Percentiles rank a stretch among this genome's conserved stretches.
These are phyloP conservation scores for Rhodofomes roseus DNA, from an alignment of 1,284 basidiomycete species.

Conservation along the genomic window DNA sequence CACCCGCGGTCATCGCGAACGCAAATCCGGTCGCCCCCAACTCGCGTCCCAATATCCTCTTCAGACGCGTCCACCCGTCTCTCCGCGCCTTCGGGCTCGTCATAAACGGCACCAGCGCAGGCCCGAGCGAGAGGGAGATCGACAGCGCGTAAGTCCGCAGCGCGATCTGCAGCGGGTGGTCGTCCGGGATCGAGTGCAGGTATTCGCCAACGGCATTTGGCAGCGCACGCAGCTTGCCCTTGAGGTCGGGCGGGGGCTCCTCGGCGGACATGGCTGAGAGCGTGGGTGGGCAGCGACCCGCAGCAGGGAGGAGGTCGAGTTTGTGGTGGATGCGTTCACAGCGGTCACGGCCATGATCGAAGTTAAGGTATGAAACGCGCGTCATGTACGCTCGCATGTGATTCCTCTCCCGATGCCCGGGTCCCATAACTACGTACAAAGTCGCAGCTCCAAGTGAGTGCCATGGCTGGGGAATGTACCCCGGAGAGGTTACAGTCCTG, in stretches of 20 bases:
- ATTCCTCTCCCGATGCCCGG: neutral
- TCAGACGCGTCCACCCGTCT: conserved; percentile 29
- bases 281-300: neutral
- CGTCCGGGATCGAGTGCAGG: conserved; percentile 27
- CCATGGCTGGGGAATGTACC: no score
- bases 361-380: neutral
- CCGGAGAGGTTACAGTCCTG: no score
- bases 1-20: conserved; percentile 56
- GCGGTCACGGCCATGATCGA: neutral
- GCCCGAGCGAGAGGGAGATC: conserved; percentile 61
- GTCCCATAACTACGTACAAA: no score
- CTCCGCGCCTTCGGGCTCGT: conserved; percentile 29
- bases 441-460: no score
- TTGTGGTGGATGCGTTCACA: neutral
- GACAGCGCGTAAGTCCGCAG: conserved; percentile 66
- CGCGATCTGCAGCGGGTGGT: conserved; percentile 57
- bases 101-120: conserved; percentile 53
- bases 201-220: conserved; percentile 19
- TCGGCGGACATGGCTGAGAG: neutral
- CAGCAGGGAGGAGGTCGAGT: neutral
- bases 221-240: conserved; percentile 6
- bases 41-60: conserved; percentile 48
- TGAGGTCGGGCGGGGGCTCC: neutral
- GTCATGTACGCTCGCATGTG: neutral
- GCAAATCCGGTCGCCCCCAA: conserved; percentile 61